Evolutionary conservation across 306 rosid species (phyloP).

Genomic region (Quercus rubra): DNA sequence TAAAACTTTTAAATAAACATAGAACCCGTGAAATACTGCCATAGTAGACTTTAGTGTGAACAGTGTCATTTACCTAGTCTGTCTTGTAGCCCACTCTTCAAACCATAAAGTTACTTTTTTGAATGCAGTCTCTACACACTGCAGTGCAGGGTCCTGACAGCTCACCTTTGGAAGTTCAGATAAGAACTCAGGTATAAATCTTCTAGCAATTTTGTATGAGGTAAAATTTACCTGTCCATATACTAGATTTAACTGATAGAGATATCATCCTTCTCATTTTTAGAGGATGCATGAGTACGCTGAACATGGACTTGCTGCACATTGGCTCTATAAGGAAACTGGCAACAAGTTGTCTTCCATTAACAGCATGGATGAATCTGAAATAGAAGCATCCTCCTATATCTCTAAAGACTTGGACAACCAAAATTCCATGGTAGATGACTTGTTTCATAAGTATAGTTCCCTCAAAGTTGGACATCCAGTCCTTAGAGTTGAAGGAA

Average conservation of each 20-base stretch:
- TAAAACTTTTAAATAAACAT: too few species aligned
- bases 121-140: slow-evolving; percentile 89
- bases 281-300: slow-evolving; percentile 98
- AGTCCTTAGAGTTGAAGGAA: slow-evolving; percentile 94
- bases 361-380: slow-evolving; percentile 50
- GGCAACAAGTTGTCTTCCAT: slow-evolving; percentile 51
- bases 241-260: slow-evolving; percentile 20
- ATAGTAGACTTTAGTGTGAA: too few species aligned
- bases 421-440: slow-evolving; percentile 44
- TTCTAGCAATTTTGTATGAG: slow-evolving; percentile 4
- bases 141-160: slow-evolving; percentile 90
- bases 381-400: slow-evolving; percentile 53
- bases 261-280: slow-evolving; percentile 11
- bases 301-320: slow-evolving; percentile 98
- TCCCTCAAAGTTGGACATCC: slow-evolving; percentile 86
- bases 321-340: slow-evolving; percentile 96
- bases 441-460: slow-evolving; percentile 48
- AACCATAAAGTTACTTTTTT: slow-evolving; percentile 10
- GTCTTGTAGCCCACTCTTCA: slow-evolving; percentile 7
- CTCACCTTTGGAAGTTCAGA: slow-evolving; percentile 97
- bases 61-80: too few species aligned
- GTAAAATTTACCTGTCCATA: slow-evolving; percentile 7
- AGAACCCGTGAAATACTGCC: too few species aligned
- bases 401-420: slow-evolving; percentile 56
- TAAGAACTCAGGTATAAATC: slow-evolving; percentile 79